Percentiles rank a stretch among this genome's conserved stretches.
These are phyloP conservation scores for Nitzschia putrida DNA, from an alignment of 108 stramenopile genomes.

Conservation along the genomic window DNA sequence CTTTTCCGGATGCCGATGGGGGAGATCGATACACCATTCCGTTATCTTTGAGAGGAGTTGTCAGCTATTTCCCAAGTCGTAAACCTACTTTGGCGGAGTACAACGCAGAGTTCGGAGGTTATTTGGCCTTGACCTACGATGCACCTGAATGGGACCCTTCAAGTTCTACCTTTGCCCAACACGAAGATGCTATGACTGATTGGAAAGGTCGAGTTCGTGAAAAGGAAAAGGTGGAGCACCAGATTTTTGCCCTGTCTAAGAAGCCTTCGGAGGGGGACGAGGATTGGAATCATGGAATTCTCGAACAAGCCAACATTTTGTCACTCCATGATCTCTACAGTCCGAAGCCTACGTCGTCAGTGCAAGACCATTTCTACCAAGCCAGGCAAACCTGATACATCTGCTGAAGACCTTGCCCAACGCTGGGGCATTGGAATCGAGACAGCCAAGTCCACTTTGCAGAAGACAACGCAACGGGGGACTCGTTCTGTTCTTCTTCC, in stretches of 20 bases:
- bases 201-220: neutral
- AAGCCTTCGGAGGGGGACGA: neutral
- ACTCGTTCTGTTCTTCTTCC: constrained; percentile 21
- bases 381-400: no score
- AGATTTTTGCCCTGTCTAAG: neutral
- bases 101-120: neutral
- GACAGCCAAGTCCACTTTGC: constrained; percentile 22
- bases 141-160: neutral
- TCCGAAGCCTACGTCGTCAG: neutral
- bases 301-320: neutral
- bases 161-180: neutral
- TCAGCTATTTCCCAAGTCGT: neutral
- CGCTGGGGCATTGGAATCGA: constrained; percentile 28
- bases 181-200: neutral
- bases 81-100: neutral
- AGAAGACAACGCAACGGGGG: constrained; percentile 31
- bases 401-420: neutral
- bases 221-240: neutral
- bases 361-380: neutral
- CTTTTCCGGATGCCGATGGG: neutral
- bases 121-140: neutral
- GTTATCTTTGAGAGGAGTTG: neutral
- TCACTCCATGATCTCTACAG: neutral
- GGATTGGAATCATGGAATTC: neutral
- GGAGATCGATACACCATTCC: neutral